A percentile compares a stretch with the other conserved stretches of the same genome.
Conservation (phyloP, 176 grass and related monocot genomes). For the Oryza australiensis region DNA sequence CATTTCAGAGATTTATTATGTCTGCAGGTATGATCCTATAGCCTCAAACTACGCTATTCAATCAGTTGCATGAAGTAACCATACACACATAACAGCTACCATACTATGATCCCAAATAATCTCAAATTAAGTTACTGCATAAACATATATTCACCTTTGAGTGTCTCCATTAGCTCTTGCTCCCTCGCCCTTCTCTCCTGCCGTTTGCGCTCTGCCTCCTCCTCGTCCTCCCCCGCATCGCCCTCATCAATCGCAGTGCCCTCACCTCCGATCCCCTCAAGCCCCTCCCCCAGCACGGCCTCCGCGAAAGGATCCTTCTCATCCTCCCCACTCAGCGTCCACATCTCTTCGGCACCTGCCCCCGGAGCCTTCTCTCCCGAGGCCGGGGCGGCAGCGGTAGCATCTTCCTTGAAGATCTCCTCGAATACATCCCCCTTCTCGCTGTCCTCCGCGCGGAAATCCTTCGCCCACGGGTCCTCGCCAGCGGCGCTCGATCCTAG, state of each 20-base stretch:
- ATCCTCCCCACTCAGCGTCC: slow-evolving; percentile 46
- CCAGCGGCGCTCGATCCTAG: slow-evolving; percentile 28
- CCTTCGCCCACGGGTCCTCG: slow-evolving; percentile 37
- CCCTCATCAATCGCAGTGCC: slow-evolving; percentile 26
- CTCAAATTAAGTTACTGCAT: not conserved
- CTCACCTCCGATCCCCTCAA: slow-evolving; percentile 38
- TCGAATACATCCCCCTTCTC: slow-evolving; percentile 43
- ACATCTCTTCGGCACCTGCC: slow-evolving; percentile 9
- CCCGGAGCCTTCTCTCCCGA: slow-evolving; percentile 2
- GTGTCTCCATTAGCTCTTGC: slow-evolving; percentile 65
- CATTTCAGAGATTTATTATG: not conserved
- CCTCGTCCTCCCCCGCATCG: slow-evolving; percentile 29
- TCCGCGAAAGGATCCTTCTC: slow-evolving; percentile 58
- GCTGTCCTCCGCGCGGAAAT: slow-evolving; percentile 39
- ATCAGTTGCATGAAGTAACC: slow-evolving; percentile 15
- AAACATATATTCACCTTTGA: slow-evolving; percentile 68
- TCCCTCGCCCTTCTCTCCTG: slow-evolving; percentile 52
- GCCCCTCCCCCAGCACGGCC: slow-evolving; percentile 45
- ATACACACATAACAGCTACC: not conserved
- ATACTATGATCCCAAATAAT: slow-evolving; percentile 16
- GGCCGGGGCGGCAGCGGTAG: not conserved
- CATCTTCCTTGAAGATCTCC: slow-evolving; percentile 48
- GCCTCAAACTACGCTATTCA: not conserved
- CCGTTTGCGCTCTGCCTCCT: slow-evolving; percentile 43
- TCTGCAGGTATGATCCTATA: not conserved